A percentile compares a stretch with the other conserved stretches of the same genome.
These are phyloP conservation scores for Wolfiporia cocos DNA, from an alignment of 1,284 basidiomycete species.

Conservation along the genomic window DNA sequence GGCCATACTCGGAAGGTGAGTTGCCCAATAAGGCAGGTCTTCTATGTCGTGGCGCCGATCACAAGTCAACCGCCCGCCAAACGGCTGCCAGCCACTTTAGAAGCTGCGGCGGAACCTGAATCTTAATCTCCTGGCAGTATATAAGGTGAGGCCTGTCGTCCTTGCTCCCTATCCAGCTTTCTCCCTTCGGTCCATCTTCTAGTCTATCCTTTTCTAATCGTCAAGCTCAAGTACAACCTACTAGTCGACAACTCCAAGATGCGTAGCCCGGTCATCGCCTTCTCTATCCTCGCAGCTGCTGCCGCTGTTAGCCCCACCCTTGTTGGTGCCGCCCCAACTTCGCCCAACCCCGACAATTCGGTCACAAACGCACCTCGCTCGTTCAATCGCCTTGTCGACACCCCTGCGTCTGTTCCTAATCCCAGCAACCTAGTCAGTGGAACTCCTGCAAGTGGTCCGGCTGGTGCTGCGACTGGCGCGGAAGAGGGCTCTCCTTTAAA, in stretches of 20 bases:
- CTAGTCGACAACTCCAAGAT: slow-evolving; percentile 4
- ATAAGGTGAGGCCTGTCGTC: slow-evolving; percentile 1
- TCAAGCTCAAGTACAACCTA: slow-evolving; percentile 8
- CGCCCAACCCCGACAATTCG: slow-evolving; percentile 15
- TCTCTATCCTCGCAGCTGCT: slow-evolving; percentile 23
- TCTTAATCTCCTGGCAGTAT: slow-evolving; percentile 1
- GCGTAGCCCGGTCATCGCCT: slow-evolving; percentile 13
- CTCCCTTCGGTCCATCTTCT: slow-evolving; percentile 3
- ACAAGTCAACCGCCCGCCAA: slow-evolving; percentile 2
- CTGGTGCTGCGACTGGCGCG: not conserved
- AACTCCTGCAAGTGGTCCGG: not conserved
- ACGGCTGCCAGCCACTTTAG: slow-evolving; percentile 7
- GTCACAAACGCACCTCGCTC: slow-evolving; percentile 1
- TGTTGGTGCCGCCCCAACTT: slow-evolving; percentile 22
- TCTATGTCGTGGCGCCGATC: slow-evolving; percentile 6
- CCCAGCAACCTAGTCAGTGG: not conserved
- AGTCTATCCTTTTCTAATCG: slow-evolving; percentile 5
- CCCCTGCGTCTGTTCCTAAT: not conserved
- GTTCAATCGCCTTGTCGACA: not conserved
- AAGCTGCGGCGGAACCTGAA: slow-evolving; percentile 9
- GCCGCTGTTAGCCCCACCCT: slow-evolving; percentile 26
- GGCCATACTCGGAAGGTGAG: slow-evolving; percentile 3
- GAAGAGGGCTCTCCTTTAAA: not conserved
- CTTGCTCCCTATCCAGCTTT: slow-evolving; percentile 3
- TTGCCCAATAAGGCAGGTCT: slow-evolving; percentile 8